A percentile compares a stretch with the other conserved stretches of the same genome.
Conservation (phyloP, 257 asterid species). For the Solanum lycopersicoides region DNA sequence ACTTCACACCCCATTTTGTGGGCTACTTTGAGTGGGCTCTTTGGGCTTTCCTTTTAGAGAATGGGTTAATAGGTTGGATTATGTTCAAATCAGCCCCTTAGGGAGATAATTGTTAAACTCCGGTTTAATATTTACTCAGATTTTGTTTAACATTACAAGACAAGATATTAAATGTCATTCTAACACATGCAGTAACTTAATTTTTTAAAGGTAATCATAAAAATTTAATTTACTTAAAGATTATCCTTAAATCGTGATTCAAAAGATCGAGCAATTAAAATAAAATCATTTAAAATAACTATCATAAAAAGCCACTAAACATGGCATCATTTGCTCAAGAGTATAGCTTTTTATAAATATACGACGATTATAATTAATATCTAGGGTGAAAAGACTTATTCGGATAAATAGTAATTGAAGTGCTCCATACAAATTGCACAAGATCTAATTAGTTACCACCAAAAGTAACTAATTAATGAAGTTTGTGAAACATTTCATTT, state of each 20-base stretch:
- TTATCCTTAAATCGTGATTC: no score
- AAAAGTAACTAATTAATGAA: not conserved
- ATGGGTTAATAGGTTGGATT: not conserved
- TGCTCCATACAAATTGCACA: no score
- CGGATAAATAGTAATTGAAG: no score
- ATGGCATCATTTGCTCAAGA: not conserved
- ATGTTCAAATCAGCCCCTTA: not conserved
- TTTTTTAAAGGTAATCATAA: not conserved
- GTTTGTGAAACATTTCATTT: no score
- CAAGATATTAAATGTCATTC: not conserved
- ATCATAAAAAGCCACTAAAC: not conserved
- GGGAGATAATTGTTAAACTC: not conserved
- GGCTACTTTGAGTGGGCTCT: not conserved
- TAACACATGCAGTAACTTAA: not conserved
- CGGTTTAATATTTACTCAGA: not conserved
- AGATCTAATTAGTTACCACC: not conserved
- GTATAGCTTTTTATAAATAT: not conserved
- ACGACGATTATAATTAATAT: no score
- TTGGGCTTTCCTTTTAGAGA: not conserved
- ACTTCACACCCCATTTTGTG: not conserved
- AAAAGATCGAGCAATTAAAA: not conserved
- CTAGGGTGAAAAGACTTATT: no score
- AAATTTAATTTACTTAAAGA: no score
- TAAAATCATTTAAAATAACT: not conserved
- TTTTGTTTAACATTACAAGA: not conserved